These are phyloP conservation scores for Ogataea saltuana DNA, from an alignment of 805 yeast genomes.

Conservation along the genomic window DNA sequence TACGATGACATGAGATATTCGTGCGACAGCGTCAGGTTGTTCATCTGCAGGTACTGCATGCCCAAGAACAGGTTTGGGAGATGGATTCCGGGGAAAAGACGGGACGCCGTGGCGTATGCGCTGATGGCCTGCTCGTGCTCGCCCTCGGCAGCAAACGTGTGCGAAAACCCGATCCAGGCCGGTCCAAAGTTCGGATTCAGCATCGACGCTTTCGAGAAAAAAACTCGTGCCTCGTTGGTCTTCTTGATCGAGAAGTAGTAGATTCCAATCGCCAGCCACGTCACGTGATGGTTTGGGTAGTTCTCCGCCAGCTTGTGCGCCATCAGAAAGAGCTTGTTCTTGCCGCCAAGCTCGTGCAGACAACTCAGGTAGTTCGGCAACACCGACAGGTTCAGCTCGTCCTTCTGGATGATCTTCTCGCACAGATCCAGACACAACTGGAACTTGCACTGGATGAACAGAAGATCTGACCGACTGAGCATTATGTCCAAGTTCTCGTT, in stretches of 20 bases:
- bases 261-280: constrained; percentile 92
- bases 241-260: constrained; percentile 78
- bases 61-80: constrained; percentile 88
- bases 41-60: constrained; percentile 93
- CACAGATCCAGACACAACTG: constrained; percentile 74
- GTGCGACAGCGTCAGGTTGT: constrained; percentile 77
- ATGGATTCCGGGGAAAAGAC: constrained; percentile 89
- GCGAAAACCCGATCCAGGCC: constrained; percentile 98
- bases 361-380: constrained; percentile 82
- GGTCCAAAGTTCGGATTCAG: constrained; percentile 87
- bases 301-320: constrained; percentile 86
- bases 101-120: constrained; percentile 93
- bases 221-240: constrained; percentile 79
- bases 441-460: constrained; percentile 76
- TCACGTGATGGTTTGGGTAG: constrained; percentile 76
- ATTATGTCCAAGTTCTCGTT: constrained; percentile 70
- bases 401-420: constrained; percentile 57
- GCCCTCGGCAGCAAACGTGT: constrained; percentile 96
- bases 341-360: constrained; percentile 79
- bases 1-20: constrained; percentile 79
- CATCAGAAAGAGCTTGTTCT: constrained; percentile 72
- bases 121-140: constrained; percentile 98
- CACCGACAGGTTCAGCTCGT: constrained; percentile 69
- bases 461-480: constrained; percentile 64
- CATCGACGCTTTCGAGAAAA: constrained; percentile 85